phyloP scores from a whole-genome alignment of 2,329 filamentous ascomycete species.

The Monosporascus sp. region DNA sequence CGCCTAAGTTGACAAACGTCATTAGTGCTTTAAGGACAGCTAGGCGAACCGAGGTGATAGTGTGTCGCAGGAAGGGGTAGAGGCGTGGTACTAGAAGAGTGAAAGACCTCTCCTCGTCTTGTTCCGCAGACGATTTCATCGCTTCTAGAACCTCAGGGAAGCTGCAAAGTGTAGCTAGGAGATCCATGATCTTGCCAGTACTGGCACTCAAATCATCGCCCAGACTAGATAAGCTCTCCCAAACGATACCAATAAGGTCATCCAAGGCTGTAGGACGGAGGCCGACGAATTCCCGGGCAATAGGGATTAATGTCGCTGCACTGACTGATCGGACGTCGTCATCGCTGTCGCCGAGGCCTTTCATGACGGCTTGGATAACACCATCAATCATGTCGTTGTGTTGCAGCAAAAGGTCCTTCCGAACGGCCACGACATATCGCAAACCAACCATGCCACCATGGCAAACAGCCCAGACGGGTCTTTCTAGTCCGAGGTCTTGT shows the following conservation, averaged over 20 bases:
- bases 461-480: constrained; percentile 85
- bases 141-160: constrained; percentile 89
- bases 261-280: constrained; percentile 75
- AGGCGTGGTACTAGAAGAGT: constrained; percentile 86
- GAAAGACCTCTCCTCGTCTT: constrained; percentile 84
- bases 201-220: constrained; percentile 96
- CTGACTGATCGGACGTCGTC: constrained; percentile 97
- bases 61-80: constrained; percentile 94
- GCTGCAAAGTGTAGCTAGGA: constrained; percentile 89
- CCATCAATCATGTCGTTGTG: constrained; percentile 87
- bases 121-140: constrained; percentile 84
- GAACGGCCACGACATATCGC: constrained; percentile 89
- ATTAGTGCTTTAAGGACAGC: constrained; percentile 88
- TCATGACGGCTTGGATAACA: constrained; percentile 88
- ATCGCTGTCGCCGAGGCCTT: constrained; percentile 82
- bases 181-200: constrained; percentile 97
- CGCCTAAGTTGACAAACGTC: constrained; percentile 86
- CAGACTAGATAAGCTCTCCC: constrained; percentile 95
- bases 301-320: constrained; percentile 93
- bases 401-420: constrained; percentile 83
- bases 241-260: constrained; percentile 86
- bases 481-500: constrained; percentile 67
- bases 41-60: constrained; percentile 90
- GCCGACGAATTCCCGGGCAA: constrained; percentile 89
- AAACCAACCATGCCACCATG: constrained; percentile 98